phyloP scores from a whole-genome alignment of 768 basidiomycete genomes.

The Collybia sordida region DNA sequence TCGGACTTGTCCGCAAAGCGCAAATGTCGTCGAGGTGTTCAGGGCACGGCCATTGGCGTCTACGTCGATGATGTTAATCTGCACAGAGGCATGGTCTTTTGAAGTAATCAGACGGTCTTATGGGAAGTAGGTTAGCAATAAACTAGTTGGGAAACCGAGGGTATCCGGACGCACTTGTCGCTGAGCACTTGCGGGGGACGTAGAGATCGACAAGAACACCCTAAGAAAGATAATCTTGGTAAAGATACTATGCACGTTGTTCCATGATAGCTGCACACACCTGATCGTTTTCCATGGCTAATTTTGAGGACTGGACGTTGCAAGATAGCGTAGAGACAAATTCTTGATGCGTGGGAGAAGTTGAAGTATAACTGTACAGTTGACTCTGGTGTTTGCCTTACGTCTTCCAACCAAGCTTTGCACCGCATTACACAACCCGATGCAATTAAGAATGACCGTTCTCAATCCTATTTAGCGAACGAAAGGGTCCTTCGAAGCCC shows the following conservation, averaged over 20 bases:
- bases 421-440: too few relatives aligned
- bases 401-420: too few relatives aligned
- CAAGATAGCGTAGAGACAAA: constrained; percentile 20
- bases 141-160: neutral
- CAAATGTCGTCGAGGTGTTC: constrained; percentile 84
- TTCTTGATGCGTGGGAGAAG: constrained; percentile 32
- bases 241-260: neutral
- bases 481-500: too few relatives aligned
- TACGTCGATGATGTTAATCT: constrained; percentile 93
- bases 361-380: constrained; percentile 38
- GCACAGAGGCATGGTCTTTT: constrained; percentile 99
- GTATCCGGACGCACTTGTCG: constrained; percentile 73
- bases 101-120: constrained; percentile 98
- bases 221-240: constrained; percentile 35
- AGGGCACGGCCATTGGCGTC: constrained; percentile 84
- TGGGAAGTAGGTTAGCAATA: constrained; percentile 6
- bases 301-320: constrained; percentile 15
- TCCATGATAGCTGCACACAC: constrained; percentile 43
- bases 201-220: constrained; percentile 99
- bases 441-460: too few relatives aligned
- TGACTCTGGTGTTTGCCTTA: neutral
- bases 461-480: too few relatives aligned
- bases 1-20: constrained; percentile 91
- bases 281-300: constrained; percentile 87
- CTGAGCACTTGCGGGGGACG: constrained; percentile 99